Evolutionary conservation across 2,329 filamentous ascomycete genomes (phyloP).

Genomic region (Metarhizium brunneum): DNA sequence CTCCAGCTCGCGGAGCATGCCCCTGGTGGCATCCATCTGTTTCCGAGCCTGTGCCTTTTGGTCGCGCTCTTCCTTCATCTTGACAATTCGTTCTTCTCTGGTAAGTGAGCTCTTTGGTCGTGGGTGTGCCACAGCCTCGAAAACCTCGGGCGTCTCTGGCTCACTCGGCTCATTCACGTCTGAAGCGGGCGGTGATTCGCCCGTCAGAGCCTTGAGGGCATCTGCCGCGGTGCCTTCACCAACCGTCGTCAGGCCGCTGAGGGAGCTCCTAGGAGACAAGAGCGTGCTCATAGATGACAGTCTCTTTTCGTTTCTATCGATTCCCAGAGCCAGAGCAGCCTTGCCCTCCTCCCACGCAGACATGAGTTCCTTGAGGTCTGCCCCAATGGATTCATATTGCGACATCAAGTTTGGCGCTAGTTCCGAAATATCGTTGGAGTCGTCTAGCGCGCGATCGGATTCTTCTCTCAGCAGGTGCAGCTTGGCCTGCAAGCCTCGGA

Average conservation of each 20-base stretch:
- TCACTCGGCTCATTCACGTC: conserved; percentile 47
- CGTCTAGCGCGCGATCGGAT: conserved; percentile 69
- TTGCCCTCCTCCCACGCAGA: conserved; percentile 84
- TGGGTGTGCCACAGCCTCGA: conserved; percentile 76
- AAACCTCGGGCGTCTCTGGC: conserved; percentile 67
- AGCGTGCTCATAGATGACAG: conserved; percentile 52
- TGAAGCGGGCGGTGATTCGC: conserved; percentile 49
- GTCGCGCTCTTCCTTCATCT: conserved; percentile 79
- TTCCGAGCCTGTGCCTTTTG: conserved; percentile 63
- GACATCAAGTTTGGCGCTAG: conserved; percentile 70
- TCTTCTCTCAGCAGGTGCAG: conserved; percentile 87
- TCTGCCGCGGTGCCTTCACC: conserved; percentile 42
- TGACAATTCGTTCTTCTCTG: conserved; percentile 77
- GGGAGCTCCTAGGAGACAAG: conserved; percentile 50
- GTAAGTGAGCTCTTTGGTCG: conserved; percentile 60
- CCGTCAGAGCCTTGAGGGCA: conserved; percentile 70
- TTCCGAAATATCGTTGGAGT: conserved; percentile 62
- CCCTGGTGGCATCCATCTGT: conserved; percentile 70
- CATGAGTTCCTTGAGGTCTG: conserved; percentile 72
- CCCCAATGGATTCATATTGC: conserved; percentile 91
- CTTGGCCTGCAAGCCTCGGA: conserved; percentile 87
- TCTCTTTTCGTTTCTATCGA: conserved; percentile 70
- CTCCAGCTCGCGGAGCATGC: conserved; percentile 89
- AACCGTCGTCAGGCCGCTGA: conserved; percentile 59
- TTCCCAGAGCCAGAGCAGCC: conserved; percentile 68